These are phyloP conservation scores for Pneumocystis murina DNA, from an alignment of 1,139 yeast genomes.

Conservation along the genomic window DNA sequence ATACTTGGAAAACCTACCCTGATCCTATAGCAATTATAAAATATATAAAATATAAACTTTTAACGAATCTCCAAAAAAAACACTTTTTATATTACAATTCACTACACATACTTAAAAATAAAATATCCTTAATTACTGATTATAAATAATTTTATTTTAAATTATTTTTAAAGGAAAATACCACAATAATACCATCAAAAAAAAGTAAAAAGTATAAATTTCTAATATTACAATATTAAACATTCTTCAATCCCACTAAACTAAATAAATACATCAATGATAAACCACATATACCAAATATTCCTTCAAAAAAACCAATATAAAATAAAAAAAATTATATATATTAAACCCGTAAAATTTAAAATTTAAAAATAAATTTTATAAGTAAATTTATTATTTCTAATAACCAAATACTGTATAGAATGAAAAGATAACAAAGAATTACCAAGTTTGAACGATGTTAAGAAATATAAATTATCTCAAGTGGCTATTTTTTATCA, in stretches of 20 bases:
- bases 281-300: background rate
- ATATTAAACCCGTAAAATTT: background rate
- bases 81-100: background rate
- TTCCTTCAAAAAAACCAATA: background rate
- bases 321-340: background rate
- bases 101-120: background rate
- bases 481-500: background rate
- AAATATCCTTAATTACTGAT: background rate
- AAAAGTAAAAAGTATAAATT: background rate
- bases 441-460: background rate
- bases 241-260: background rate
- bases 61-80: background rate
- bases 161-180: background rate
- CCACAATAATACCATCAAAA: background rate
- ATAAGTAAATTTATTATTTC: background rate
- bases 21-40: background rate
- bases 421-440: background rate
- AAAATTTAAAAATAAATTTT: background rate
- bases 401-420: background rate
- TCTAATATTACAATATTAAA: background rate
- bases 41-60: background rate
- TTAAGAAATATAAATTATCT: background rate
- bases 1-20: background rate
- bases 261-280: background rate
- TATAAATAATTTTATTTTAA: background rate